phyloP scores from a whole-genome alignment of 2,329 filamentous ascomycete species.

The Fusarium sp. region DNA sequence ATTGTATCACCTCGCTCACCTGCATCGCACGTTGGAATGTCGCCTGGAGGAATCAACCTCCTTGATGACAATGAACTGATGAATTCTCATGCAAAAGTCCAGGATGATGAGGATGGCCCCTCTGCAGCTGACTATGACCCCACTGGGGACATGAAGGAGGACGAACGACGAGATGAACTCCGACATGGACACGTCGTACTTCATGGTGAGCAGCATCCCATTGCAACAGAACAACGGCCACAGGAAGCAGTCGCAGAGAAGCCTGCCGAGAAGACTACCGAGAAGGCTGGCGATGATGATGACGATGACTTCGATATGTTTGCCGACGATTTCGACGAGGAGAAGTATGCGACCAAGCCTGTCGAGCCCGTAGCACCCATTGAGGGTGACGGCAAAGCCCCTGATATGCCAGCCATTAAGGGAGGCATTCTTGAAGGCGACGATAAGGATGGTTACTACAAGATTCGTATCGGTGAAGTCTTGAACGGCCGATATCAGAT shows the following conservation, averaged over 20 bases:
- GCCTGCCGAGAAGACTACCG: slow-evolving; percentile 38
- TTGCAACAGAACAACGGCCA: slow-evolving; percentile 42
- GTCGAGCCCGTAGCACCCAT: slow-evolving; percentile 50
- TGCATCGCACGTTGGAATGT: slow-evolving; percentile 62
- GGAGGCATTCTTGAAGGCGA: slow-evolving; percentile 90
- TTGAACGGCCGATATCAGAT: slow-evolving; percentile 91
- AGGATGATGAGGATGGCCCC: slow-evolving; percentile 72
- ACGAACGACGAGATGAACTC: slow-evolving; percentile 76
- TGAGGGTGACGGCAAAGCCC: slow-evolving; percentile 59
- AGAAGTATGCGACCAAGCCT: slow-evolving; percentile 69
- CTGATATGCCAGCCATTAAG: slow-evolving; percentile 68
- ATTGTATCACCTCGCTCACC: slow-evolving; percentile 57
- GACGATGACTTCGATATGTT: slow-evolving; percentile 83
- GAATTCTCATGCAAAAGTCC: slow-evolving; percentile 64
- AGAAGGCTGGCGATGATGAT: slow-evolving; percentile 55
- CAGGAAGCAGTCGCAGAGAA: slow-evolving; percentile 44
- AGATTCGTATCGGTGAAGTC: slow-evolving; percentile 90
- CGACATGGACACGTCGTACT: slow-evolving; percentile 67
- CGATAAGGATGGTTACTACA: slow-evolving; percentile 96
- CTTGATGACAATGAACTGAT: slow-evolving; percentile 74
- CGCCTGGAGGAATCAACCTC: slow-evolving; percentile 70
- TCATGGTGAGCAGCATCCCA: slow-evolving; percentile 56
- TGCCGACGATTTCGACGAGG: slow-evolving; percentile 79
- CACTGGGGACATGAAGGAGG: slow-evolving; percentile 87
- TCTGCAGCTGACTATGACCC: slow-evolving; percentile 96